These are phyloP conservation scores for Albugo laibachii DNA, from an alignment of 352 stramenopile species.

Conservation along the genomic window DNA sequence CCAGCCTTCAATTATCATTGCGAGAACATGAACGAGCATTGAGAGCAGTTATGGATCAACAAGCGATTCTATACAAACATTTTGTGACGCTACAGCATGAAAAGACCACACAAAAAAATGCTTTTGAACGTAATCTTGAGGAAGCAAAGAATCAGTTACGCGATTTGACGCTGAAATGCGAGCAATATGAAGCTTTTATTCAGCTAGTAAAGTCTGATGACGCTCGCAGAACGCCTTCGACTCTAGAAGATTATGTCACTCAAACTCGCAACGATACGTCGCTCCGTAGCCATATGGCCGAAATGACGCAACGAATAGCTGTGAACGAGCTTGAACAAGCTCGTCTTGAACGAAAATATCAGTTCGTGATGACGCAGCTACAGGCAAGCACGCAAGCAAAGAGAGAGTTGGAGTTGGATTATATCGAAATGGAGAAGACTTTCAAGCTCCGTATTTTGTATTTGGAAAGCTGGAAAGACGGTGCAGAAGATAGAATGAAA, in stretches of 20 bases:
- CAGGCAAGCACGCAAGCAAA: slow-evolving; percentile 13
- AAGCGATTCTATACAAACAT: slow-evolving; percentile 49
- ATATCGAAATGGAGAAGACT: slow-evolving; percentile 74
- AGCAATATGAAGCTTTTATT: neutral
- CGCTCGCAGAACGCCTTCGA: neutral
- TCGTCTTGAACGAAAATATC: slow-evolving; percentile 37
- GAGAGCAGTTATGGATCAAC: slow-evolving; percentile 39
- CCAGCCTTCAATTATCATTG: slow-evolving; percentile 21
- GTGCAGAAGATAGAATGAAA: slow-evolving; percentile 34
- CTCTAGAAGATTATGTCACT: neutral
- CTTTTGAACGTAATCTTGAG: slow-evolving; percentile 21
- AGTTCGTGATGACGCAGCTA: slow-evolving; percentile 29
- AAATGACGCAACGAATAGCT: slow-evolving; percentile 56
- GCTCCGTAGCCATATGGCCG: slow-evolving; percentile 9
- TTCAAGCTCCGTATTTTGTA: slow-evolving; percentile 80
- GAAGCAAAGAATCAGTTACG: slow-evolving; percentile 16
- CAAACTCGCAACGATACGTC: neutral
- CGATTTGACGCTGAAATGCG: slow-evolving; percentile 15
- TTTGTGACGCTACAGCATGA: slow-evolving; percentile 29
- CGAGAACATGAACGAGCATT: slow-evolving; percentile 29
- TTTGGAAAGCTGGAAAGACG: slow-evolving; percentile 80
- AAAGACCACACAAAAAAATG: slow-evolving; percentile 17
- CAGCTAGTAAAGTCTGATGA: neutral
- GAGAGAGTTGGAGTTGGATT: slow-evolving; percentile 33
- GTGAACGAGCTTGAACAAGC: slow-evolving; percentile 70